These are phyloP conservation scores for Trifolium dubium DNA, from an alignment of 306 rosid genomes.

Conservation along the genomic window DNA sequence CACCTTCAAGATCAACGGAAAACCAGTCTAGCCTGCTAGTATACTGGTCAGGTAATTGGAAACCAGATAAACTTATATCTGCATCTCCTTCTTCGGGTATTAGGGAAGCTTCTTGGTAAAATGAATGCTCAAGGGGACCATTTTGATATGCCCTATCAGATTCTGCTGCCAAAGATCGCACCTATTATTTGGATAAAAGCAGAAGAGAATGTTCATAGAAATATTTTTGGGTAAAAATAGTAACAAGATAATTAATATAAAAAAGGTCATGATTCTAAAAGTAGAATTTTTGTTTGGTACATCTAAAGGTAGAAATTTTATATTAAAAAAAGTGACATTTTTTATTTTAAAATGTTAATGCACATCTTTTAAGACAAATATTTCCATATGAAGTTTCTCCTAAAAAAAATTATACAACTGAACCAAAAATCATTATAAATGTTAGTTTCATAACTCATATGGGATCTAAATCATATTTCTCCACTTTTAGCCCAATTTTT, in stretches of 20 bases:
- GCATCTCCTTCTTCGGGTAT: constrained; percentile 66
- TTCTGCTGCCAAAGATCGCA: constrained; percentile 93
- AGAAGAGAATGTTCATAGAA: constrained; percentile 37
- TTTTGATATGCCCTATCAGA: constrained; percentile 89
- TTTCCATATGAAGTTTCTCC: too few species aligned
- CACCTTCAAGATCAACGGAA: constrained; percentile 95
- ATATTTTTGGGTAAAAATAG: constrained; percentile 23
- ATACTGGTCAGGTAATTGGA: constrained; percentile 68
- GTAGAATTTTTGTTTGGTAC: too few species aligned
- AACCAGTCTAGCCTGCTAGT: constrained; percentile 88
- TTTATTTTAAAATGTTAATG: too few species aligned
- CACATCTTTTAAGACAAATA: too few species aligned
- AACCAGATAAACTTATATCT: constrained; percentile 46
- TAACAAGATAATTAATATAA: neutral
- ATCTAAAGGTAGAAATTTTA: too few species aligned
- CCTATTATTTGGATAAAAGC: constrained; percentile 54
- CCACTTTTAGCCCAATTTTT: neutral
- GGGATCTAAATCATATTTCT: constrained; percentile 19
- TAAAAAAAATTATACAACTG: constrained; percentile 5
- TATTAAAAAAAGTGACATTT: too few species aligned
- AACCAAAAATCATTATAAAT: constrained; percentile 25
- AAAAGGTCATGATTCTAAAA: too few species aligned
- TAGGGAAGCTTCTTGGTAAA: constrained; percentile 73
- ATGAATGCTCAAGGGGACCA: constrained; percentile 82
- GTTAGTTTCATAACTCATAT: constrained; percentile 13